Evolutionary conservation across 108 stramenopile genomes (phyloP).

Genomic region (Nitzschia sp.): DNA sequence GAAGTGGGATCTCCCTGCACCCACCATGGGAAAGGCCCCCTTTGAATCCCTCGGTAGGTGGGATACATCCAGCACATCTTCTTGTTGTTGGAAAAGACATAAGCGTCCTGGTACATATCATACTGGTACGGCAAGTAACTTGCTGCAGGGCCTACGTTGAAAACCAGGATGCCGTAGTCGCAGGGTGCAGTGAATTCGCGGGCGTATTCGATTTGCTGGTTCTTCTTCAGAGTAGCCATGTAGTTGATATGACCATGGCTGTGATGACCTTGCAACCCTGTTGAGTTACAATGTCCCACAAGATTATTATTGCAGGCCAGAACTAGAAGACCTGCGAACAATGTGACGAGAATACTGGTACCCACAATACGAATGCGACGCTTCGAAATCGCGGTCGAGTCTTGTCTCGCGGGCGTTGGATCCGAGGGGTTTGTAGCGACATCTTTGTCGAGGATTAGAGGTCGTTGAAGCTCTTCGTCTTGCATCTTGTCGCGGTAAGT

Average conservation of each 20-base stretch:
- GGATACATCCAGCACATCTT: conserved; percentile 36
- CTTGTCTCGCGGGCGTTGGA: no score
- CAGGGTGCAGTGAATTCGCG: conserved; percentile 40
- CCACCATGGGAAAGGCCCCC: conserved; percentile 19
- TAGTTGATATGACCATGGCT: conserved; percentile 19
- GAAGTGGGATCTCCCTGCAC: conserved; percentile 23
- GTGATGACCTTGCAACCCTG: no score
- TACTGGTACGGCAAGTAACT: conserved; percentile 26
- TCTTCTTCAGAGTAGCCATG: conserved; percentile 4
- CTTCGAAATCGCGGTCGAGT: no score
- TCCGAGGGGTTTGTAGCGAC: no score
- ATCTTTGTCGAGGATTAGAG: no score
- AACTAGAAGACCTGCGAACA: no score
- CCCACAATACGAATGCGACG: no score
- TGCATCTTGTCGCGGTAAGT: no score
- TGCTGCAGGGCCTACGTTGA: conserved; percentile 32
- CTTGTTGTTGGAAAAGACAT: conserved; percentile 31
- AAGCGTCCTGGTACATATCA: conserved; percentile 41
- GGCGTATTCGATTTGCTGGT: conserved; percentile 20
- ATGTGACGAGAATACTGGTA: no score
- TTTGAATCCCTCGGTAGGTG: conserved; percentile 31
- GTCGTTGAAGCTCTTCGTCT: background rate
- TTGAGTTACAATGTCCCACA: no score
- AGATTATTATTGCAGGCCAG: no score
- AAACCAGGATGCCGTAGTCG: conserved; percentile 37